Evolutionary conservation across 495 filamentous ascomycete genomes (phyloP), one percentile per base, ranked within the genome.

Genomic region (Xylaria acuta): DNA sequence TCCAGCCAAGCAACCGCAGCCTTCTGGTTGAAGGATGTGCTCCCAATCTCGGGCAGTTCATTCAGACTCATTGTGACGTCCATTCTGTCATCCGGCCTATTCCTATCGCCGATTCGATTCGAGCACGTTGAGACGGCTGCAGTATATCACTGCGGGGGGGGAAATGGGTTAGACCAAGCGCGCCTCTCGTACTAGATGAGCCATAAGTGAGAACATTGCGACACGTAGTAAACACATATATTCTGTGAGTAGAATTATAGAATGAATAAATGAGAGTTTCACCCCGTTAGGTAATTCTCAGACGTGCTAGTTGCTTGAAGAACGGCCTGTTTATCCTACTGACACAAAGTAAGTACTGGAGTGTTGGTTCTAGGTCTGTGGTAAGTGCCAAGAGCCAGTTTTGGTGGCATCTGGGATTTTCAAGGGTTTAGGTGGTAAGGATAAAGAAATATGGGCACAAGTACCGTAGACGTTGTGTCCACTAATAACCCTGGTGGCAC

Each of bases 1-100:
- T 82, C 80, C 36, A 83, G 76, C 82, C 82, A 82, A 71, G 75
- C 77, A 59, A 82, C 67, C 22, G 76, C 76, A 47, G 72, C 68
- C 64, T 78, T 79, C 14, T 76, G 77, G 40, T 79, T 79, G 64
- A 79, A 79, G 59, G 74, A 64, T 18, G 75, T 75, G 49, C 75
- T 53, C 43, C 76, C 40, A 41, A 78, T 63, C 6, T 69, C 40
- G 49, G 77, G 56, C 40, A 75, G 58, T 56, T 75, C 68, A 51
- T 60, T 49, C 12, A 73, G 62, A 27, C 75, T 70, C 75, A 75
- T 77, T 27, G 6, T 67, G 63, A 20, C 30, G 27, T 47, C n/a
- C 62, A 56, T 32, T 56, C 3, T 38, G 4, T 36, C 58, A 43
- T 60, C 45, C 43, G 0, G 20, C n/a, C 25, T 34, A 58, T 7